Base-by-base conservation (phyloP, 2,329 filamentous ascomycete genomes). In the Hymenoscyphus occultus region DNA sequence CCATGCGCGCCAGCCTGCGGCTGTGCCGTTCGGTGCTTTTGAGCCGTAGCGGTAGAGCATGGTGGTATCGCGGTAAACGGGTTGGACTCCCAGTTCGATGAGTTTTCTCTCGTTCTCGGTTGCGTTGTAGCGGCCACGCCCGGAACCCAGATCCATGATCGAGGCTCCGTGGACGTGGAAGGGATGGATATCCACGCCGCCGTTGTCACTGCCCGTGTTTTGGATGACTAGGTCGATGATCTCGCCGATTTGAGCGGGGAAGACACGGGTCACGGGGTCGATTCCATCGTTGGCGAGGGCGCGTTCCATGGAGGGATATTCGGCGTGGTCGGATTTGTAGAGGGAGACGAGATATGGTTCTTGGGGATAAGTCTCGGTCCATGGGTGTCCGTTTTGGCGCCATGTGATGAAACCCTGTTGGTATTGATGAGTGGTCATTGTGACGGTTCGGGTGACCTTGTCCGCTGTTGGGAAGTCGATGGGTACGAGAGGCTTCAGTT, bases 1-100 rank as follows among this genome's bases (percentile, higher is more conserved):
- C 82, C 82, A 84, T 10, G 77, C 81, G 14, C 82, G 73, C 83
- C 83, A 85, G 0, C 82, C 80, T 1, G 75, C 71, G 1, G 72
- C 74, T 5, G 73, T 72, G 10, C 76, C 74, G 5, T 77, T 72
- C 2, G 65, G 64, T 0, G 76, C 77, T 13, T 74, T 75, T 0
- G 66, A 63, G 1, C 67, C 71, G 67, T 84, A 85, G 3, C 78
- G 68, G 67, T 83, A 83, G 5, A 84, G 73, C 59, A 81, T 77
- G 0, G 80, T 82, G 0, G 75, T 82, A 68, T 78, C 78, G 1
- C 71, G 71, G 39, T 72, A 68, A 1, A 69, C 39, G 1, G 70
- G 72, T 63, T 57, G 63, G 39, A 66, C 56, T 12, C 68, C 65
- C 0, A 60, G 56, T 1, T 61, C 59, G 13, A 58, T 59, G 39